Base-by-base conservation (phyloP, 805 yeast species). In the Schizosaccharomyces osmophilus region DNA sequence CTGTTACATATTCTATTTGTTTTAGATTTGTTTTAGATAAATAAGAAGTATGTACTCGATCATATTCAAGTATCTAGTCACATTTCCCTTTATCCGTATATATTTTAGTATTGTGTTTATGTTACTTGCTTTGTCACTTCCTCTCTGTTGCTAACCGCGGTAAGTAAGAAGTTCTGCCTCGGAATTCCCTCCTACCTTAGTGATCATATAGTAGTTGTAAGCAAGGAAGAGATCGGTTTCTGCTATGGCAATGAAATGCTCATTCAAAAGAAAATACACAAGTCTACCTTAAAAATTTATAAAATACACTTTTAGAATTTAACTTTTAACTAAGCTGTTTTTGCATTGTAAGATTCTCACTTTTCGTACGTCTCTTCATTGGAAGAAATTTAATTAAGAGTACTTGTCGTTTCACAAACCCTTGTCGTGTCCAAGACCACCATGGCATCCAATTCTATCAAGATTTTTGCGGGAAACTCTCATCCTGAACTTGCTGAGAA, bases 401-500 rank as follows among this genome's bases (percentile, higher is more conserved):
- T 9, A 45, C 51, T 45, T 45, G 51, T 45, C 51, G 51, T 45
- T 45, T 45, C 51, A 45, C 51, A 45, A 45, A 45, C 51, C 22
- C 24, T 24, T 45, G 51, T 45, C 26, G 26, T 19, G 51, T 45
- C 22, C 22, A 45, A 45, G 36, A 26, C 48, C 41, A 61, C 43
- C 24, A 70, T 72, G 73, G 64, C 73, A 41, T 65, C 78, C 15
- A 79, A 79, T 67, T 78, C 81, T 55, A 80, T 80, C 65, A 80
- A 80, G 68, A 73, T 81, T 55, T 69, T 81, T 55, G 79, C 83
- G 26, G 61, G 61, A 41, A 59, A 59, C n/a, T 39, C 51, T 48
- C 97, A 90, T 70, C 88, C 89, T 1, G 85, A 81, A 60, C 78
- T 90, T 58, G 85, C 95, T n/a, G 78, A 80, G 64, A 74, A 76